phyloP scores from a whole-genome alignment of 176 grass and related monocot genomes.

The Musa acuminata region DNA sequence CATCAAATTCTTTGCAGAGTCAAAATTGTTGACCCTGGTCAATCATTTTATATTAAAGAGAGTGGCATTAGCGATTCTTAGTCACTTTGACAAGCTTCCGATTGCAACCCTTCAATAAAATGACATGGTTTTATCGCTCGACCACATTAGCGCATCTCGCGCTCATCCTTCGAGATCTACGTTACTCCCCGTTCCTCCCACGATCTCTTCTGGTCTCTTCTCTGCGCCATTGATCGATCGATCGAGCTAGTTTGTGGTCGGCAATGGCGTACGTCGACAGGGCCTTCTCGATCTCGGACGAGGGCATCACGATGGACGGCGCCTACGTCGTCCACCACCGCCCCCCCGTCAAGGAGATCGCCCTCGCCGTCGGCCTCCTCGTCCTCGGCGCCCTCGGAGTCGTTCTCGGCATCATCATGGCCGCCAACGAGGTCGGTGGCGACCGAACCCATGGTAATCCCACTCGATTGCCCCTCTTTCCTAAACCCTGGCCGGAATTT shows the following conservation, averaged over 20 bases:
- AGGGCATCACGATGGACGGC: constrained; percentile 65
- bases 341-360: constrained; percentile 87
- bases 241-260: neutral
- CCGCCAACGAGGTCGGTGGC: constrained; percentile 66
- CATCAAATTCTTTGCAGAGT: too few relatives aligned
- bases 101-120: too few relatives aligned
- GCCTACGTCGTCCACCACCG: constrained; percentile 39
- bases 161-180: too few relatives aligned
- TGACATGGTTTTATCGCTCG: too few relatives aligned
- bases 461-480: neutral
- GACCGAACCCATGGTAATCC: constrained; percentile 73
- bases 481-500: neutral
- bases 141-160: too few relatives aligned
- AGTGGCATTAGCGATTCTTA: too few relatives aligned
- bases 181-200: neutral
- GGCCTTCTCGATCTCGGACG: constrained; percentile 89
- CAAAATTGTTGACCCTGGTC: too few relatives aligned
- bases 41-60: too few relatives aligned
- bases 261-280: constrained; percentile 95
- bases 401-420: constrained; percentile 51
- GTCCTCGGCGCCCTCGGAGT: constrained; percentile 57
- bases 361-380: constrained; percentile 79
- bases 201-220: too few relatives aligned
- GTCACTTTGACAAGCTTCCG: too few relatives aligned
- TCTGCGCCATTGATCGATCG: neutral